Conservation (phyloP, 257 asterid species). For the Vinca minor region DNA sequence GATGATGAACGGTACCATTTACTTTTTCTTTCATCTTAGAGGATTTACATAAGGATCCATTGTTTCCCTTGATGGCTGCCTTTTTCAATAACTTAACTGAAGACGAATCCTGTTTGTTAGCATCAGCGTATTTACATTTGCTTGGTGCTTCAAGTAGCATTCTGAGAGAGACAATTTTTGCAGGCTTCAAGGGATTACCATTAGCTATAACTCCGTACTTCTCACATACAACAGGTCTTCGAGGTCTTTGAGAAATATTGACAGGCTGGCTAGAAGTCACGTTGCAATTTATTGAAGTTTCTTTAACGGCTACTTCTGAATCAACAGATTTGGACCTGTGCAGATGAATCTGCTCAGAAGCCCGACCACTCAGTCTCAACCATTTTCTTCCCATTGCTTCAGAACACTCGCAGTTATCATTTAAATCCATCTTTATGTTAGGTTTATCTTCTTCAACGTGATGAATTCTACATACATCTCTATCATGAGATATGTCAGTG, state of each 20-base stretch:
- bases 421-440: slow-evolving; percentile 19
- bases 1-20: slow-evolving; percentile 12
- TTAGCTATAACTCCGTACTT: slow-evolving; percentile 56
- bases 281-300: slow-evolving; percentile 22
- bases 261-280: slow-evolving; percentile 15
- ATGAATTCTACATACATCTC: slow-evolving; percentile 17
- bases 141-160: slow-evolving; percentile 24
- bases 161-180: slow-evolving; percentile 37
- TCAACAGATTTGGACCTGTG: slow-evolving; percentile 20
- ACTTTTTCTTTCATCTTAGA: slow-evolving; percentile 20
- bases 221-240: slow-evolving; percentile 42
- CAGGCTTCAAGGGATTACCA: slow-evolving; percentile 34
- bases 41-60: background rate
- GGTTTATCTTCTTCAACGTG: slow-evolving; percentile 22
- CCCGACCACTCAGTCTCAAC: slow-evolving; percentile 22
- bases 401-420: slow-evolving; percentile 15
- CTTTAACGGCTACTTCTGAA: slow-evolving; percentile 17
- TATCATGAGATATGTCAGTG: slow-evolving; percentile 10
- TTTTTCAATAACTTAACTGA: slow-evolving; percentile 23
- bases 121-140: slow-evolving; percentile 17
- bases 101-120: slow-evolving; percentile 19
- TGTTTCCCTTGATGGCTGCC: slow-evolving; percentile 4
- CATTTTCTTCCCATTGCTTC: slow-evolving; percentile 30
- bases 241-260: slow-evolving; percentile 20
- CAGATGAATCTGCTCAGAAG: slow-evolving; percentile 19